Base-by-base conservation (phyloP, 495 filamentous ascomycete genomes). In the Tuber calosporum region DNA sequence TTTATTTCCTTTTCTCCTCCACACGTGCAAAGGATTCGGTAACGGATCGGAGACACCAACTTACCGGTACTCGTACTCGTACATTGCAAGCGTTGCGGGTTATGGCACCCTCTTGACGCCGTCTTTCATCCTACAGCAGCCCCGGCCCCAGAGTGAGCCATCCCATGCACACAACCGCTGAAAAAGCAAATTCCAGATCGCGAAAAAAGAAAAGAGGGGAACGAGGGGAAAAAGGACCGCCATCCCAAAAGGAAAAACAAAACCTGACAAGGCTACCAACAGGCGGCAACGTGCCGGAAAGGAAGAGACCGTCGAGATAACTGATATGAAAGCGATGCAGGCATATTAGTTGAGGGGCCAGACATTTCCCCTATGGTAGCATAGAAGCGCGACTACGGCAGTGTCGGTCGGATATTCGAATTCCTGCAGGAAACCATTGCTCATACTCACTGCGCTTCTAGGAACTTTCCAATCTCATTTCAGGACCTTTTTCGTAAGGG, bases 151-250 rank as follows among this genome's bases (percentile, higher is more conserved):
- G 3, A 34, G 40, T 15, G 43, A 26, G 48, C 40, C n/a, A 73
- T 67, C 38, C 20, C 43, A 71, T 73, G 68, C 72, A 72, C 19
- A 69, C 41, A 45, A 30, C 39, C 40, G 67, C 19, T 3, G 37
- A 74, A 45, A 74, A 74, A 75, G 66, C 41, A 73, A 38, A 42
- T 75, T 34, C 20, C 5, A 69, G 72, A 75, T 75, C 73, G 70
- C 22, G 58, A 74, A 66, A 42, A 75, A 45, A 68, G 62, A 22
- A 38, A 48, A 67, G 37, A 38, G 34, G 53, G 20, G 37, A 68
- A 74, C 53, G 26, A 34, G 26, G 48, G n/a, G 53, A 62, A 30
- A 62, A 30, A 34, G 26, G 34, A 34, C 26, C 26, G 5, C 26
- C 26, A 34, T 62, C 26, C 53, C 53, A 30, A 34, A 62, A 62